Base-by-base conservation (phyloP, 202 grass and related monocot species). In the Cymbopogon flexuosus region DNA sequence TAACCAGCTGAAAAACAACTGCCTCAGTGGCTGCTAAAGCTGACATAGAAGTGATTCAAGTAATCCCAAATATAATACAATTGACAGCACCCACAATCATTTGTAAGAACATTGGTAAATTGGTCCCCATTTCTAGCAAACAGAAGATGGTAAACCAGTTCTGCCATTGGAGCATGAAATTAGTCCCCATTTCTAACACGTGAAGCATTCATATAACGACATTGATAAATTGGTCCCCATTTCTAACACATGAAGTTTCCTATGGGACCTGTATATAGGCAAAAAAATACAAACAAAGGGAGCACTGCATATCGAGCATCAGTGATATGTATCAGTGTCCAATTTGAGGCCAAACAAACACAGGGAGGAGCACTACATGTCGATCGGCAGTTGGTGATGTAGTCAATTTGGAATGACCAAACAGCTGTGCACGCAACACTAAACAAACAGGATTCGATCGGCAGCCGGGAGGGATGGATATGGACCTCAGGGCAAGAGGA, bases 401-500 rank as follows among this genome's bases (percentile, higher is more conserved):
- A 12, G 45, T 36, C 3, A 41, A 70, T 59, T 78, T 83, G 1
- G 24, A 58, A 76, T 58, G 31, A 11, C 9, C 23, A 72, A 73
- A 12, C 4, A 8, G 45, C 9, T 22, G 2, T 3, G 10, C 34
- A 43, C 23, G 15, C 21, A 19, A 10, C 19, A 34, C 8, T 24
- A 54, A 11, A 47, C 39, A 31, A 22, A 67, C 11, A 49, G 42
- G 66, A 6, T 23, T 60, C 34, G 27, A 66, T 7, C 49, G 19
- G 30, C 59, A 22, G 77, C n/a, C 40, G 14, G 21, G 49, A 34
- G 12, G 39, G 52, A 30, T 27, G 63, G 15, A 74, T 71, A 56
- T 78, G 62, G 12, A 97, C 95, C 88, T 97, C 84, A 31, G 84
- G 64, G 11, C 88, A 70, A 8, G 87, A 89, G 67, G 80, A 73